phyloP scores from a whole-genome alignment of 805 yeast species.

The Monosporozyma yasuniensis region DNA sequence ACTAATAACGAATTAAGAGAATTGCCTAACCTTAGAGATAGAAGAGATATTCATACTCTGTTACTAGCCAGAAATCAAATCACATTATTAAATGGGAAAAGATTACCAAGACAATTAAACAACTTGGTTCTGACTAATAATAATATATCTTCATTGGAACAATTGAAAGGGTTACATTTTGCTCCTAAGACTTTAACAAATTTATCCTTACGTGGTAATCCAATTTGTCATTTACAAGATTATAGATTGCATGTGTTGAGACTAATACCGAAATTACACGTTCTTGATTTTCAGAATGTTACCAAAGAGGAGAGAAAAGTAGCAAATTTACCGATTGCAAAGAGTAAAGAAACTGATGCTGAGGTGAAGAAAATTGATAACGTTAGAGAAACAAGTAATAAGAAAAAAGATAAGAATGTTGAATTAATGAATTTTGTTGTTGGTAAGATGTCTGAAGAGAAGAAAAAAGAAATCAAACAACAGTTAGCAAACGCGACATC shows the following conservation, averaged over 20 bases:
- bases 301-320: constrained; percentile 36
- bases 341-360: background rate
- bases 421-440: constrained; percentile 32
- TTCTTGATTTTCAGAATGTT: constrained; percentile 62
- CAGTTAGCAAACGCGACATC: constrained; percentile 56
- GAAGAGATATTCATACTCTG: constrained; percentile 40
- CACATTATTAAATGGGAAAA: constrained; percentile 31
- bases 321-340: background rate
- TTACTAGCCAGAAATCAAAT: constrained; percentile 60
- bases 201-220: constrained; percentile 51
- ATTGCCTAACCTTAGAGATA: constrained; percentile 39
- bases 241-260: constrained; percentile 56
- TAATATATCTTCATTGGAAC: constrained; percentile 40
- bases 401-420: constrained; percentile 22
- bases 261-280: constrained; percentile 51
- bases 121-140: constrained; percentile 45
- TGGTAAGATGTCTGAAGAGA: constrained; percentile 45
- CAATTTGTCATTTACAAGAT: constrained; percentile 38
- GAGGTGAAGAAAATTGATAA: background rate
- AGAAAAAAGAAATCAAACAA: constrained; percentile 40
- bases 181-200: constrained; percentile 37
- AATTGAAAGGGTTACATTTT: constrained; percentile 36
- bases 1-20: constrained; percentile 63
- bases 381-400: background rate
- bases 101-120: constrained; percentile 30